Evolutionary conservation across 2,329 filamentous ascomycete genomes (phyloP).

Genomic region (Aspergillus sp.): DNA sequence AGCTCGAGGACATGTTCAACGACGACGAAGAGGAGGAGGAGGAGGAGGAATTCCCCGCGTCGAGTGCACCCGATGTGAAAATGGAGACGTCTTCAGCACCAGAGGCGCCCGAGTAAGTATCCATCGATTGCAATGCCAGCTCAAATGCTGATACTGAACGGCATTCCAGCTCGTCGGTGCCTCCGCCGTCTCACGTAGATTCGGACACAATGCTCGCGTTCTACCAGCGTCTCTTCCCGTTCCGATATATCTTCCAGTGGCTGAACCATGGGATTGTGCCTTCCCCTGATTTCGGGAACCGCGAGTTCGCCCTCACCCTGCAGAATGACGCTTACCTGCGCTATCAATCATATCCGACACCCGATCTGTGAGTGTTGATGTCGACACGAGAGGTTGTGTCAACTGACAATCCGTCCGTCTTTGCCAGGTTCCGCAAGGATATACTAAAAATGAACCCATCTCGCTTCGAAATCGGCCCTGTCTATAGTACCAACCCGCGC

Average conservation of each 20-base stretch:
- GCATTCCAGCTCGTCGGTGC: conserved; percentile 19
- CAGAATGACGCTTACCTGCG: conserved; percentile 84
- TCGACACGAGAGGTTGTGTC: too few relatives aligned
- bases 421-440: conserved; percentile 70
- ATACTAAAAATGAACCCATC: conserved; percentile 79
- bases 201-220: conserved; percentile 84
- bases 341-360: conserved; percentile 70
- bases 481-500: conserved; percentile 86
- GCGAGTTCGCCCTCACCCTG: conserved; percentile 95
- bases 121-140: too few relatives aligned
- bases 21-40: conserved; percentile 49
- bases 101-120: conserved; percentile 28
- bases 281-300: conserved; percentile 77
- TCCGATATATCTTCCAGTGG: conserved; percentile 93
- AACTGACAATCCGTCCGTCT: too few relatives aligned
- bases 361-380: conserved; percentile 48
- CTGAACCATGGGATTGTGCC: conserved; percentile 86
- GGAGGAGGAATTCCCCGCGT: conserved; percentile 44
- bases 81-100: conserved; percentile 33
- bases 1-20: conserved; percentile 52
- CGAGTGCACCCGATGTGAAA: conserved; percentile 41
- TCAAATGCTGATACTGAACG: too few relatives aligned
- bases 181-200: conserved; percentile 50
- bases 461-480: conserved; percentile 96
- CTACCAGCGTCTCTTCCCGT: conserved; percentile 92